Evolutionary conservation across 306 rosid genomes (phyloP).

Genomic region (Clitoria ternatea): DNA sequence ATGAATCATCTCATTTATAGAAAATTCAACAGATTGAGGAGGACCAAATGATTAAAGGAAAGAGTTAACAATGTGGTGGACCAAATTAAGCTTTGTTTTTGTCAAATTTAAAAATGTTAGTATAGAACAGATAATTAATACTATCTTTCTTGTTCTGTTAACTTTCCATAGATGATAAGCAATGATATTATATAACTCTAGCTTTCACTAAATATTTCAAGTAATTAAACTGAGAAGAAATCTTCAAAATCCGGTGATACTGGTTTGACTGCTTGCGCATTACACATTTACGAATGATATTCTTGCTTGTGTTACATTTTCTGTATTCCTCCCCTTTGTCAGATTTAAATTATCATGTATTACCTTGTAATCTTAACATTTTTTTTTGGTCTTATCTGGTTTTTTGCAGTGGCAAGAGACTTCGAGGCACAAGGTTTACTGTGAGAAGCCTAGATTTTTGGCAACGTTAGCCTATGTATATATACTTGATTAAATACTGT

Average conservation of each 20-base stretch:
- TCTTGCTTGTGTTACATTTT: background rate
- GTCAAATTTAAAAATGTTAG: background rate
- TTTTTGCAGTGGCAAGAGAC: conserved; percentile 57
- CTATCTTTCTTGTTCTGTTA: background rate
- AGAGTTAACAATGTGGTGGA: background rate
- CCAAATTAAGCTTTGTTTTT: background rate
- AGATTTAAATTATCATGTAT: background rate
- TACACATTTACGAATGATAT: background rate
- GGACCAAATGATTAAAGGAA: background rate
- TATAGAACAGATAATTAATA: background rate
- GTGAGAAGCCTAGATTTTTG: conserved; percentile 37
- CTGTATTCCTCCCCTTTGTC: background rate
- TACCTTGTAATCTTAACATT: background rate
- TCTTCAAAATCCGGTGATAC: background rate
- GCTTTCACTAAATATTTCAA: background rate
- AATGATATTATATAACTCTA: background rate
- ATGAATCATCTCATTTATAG: background rate
- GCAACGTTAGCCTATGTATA: conserved; percentile 10
- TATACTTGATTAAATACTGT: conserved; percentile 20
- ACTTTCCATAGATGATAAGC: background rate
- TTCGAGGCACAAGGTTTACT: conserved; percentile 44
- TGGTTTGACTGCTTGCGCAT: background rate
- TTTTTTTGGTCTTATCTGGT: background rate
- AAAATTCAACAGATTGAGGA: background rate
- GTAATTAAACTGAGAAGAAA: background rate